Percentiles rank a stretch among this genome's conserved stretches.
phyloP scores from a whole-genome alignment of 148 eudicot species.

The Cornus suecica region DNA sequence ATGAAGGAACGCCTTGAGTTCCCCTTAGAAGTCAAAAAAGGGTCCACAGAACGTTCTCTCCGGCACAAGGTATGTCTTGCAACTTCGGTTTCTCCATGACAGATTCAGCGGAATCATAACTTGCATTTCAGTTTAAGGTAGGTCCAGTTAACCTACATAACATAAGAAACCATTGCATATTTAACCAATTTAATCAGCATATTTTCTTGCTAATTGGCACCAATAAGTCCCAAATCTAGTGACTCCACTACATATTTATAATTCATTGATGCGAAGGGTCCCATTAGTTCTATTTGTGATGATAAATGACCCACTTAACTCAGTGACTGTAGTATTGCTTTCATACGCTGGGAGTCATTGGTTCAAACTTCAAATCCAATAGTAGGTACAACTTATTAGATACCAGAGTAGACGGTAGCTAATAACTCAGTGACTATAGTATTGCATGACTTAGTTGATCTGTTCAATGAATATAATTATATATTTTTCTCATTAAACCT shows the following conservation, averaged over 20 bases:
- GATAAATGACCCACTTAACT: too few relatives aligned
- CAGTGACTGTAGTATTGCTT: too few relatives aligned
- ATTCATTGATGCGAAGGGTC: too few relatives aligned
- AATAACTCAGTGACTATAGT: background rate
- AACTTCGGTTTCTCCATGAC: background rate
- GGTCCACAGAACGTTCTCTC: slow-evolving; percentile 4
- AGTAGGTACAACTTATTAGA: too few relatives aligned
- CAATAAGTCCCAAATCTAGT: too few relatives aligned
- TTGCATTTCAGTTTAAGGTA: background rate
- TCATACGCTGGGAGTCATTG: too few relatives aligned
- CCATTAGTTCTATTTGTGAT: too few relatives aligned
- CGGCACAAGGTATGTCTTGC: slow-evolving; percentile 19
- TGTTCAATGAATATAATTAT: background rate
- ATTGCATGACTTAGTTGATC: background rate
- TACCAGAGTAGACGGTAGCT: too few relatives aligned
- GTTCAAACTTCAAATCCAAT: too few relatives aligned
- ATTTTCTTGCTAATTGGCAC: background rate
- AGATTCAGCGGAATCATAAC: background rate
- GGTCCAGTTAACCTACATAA: too few relatives aligned
- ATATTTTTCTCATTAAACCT: background rate
- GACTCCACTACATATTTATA: too few relatives aligned
- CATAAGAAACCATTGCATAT: background rate
- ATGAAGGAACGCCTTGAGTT: slow-evolving; percentile 17
- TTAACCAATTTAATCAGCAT: background rate
- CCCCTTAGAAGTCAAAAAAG: slow-evolving; percentile 10